Evolutionary conservation across 192 early-diverging fungal genomes (phyloP).

Genomic region (Mortierella antarctica): DNA sequence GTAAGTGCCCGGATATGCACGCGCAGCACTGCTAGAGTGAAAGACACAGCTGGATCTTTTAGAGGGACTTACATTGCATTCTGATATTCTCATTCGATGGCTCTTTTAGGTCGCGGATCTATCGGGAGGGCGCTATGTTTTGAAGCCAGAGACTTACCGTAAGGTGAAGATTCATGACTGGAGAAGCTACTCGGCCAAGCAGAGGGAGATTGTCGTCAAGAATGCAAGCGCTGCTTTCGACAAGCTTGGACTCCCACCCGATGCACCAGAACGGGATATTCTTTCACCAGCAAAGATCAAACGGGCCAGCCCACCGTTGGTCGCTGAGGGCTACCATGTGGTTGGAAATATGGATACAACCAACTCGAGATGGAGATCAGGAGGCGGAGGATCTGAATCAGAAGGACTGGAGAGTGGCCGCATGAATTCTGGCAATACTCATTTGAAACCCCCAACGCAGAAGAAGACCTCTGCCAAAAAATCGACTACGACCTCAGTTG

Average conservation of each 20-base stretch:
- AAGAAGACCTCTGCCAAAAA: constrained; percentile 37
- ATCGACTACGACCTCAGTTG: background rate
- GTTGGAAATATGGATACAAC: constrained; percentile 11
- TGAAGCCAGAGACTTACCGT: constrained; percentile 59
- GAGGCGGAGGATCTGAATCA: constrained; percentile 45
- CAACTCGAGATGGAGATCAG: constrained; percentile 35
- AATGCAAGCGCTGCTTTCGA: constrained; percentile 66
- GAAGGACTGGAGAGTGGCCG: constrained; percentile 44
- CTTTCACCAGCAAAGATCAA: constrained; percentile 28
- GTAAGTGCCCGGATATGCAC: constrained; percentile 6
- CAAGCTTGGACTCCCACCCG: constrained; percentile 52
- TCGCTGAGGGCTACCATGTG: constrained; percentile 39
- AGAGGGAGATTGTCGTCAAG: constrained; percentile 47
- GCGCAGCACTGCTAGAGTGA: no score
- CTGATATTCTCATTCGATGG: background rate
- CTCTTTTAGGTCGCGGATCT: constrained; percentile 23
- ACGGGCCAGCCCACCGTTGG: constrained; percentile 30
- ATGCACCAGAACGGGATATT: constrained; percentile 61
- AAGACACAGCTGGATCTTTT: no score
- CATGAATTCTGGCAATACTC: background rate
- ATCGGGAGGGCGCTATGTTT: constrained; percentile 50
- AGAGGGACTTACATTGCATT: background rate
- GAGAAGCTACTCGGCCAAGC: constrained; percentile 56
- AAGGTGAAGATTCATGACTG: constrained; percentile 65
- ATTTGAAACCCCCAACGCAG: constrained; percentile 25